These are phyloP conservation scores for Aspergillus sp. DNA, from an alignment of 2,329 filamentous ascomycete genomes.

Conservation along the genomic window DNA sequence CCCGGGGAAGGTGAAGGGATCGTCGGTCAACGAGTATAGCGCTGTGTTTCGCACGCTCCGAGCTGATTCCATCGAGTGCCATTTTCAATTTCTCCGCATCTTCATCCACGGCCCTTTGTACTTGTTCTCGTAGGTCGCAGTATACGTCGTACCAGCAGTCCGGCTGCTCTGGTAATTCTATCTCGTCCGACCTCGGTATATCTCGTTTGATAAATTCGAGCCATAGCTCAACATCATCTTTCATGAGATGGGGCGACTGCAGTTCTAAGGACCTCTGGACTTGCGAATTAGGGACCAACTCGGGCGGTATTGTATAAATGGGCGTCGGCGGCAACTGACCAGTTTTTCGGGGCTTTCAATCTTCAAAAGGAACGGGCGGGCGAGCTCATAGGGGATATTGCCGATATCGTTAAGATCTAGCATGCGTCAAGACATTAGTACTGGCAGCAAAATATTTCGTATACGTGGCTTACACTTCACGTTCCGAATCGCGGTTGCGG, in stretches of 20 bases:
- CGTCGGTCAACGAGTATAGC: conserved; percentile 58
- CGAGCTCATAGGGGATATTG: conserved; percentile 68
- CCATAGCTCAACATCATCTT: conserved; percentile 76
- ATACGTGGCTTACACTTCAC: conserved; percentile 38
- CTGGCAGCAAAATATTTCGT: not conserved
- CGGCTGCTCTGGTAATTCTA: conserved; percentile 68
- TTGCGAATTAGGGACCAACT: conserved; percentile 9
- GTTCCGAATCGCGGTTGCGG: conserved; percentile 41
- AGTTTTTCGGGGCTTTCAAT: conserved; percentile 77
- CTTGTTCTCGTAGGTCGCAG: conserved; percentile 66
- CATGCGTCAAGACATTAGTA: conserved; percentile 9
- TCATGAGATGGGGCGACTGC: conserved; percentile 75
- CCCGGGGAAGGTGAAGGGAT: conserved; percentile 33
- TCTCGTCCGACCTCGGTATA: conserved; percentile 70
- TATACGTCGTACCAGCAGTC: conserved; percentile 80
- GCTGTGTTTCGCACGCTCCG: conserved; percentile 61
- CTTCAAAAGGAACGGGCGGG: conserved; percentile 70
- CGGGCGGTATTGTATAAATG: not conserved
- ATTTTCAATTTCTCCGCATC: conserved; percentile 64
- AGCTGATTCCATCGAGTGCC: conserved; percentile 61
- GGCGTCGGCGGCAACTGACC: conserved; percentile 43
- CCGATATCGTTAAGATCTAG: conserved; percentile 71
- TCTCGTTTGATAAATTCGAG: conserved; percentile 76
- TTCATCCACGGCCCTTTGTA: conserved; percentile 59
- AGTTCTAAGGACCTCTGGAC: conserved; percentile 65